Evolutionary conservation across 1,284 basidiomycete species (phyloP), one percentile per base, ranked within the genome.

Genomic region (Termitomyces sp.): DNA sequence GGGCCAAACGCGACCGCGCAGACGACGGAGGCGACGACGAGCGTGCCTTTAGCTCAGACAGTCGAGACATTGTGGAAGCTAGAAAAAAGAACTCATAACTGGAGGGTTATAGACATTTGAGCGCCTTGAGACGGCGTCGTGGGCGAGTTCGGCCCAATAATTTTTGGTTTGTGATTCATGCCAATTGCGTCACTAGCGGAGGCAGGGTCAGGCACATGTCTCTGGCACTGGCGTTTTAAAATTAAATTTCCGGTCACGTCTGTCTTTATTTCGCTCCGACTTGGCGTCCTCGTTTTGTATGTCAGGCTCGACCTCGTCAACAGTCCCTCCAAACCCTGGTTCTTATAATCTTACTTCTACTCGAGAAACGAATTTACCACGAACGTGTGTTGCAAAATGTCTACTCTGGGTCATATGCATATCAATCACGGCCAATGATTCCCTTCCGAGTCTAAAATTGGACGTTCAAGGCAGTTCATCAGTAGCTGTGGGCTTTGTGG

Each of bases 21-120:
- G 37, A 43, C 19, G 44, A 26, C 64, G 16, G 67, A 68, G 13
- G 80, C 60, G 3, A 68, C 57, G n/a, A 59, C 46, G 24, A 72
- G 5, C 16, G 21, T 3, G 19, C 9, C 19, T 41, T 21, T 28
- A 6, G 10, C 18, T 19, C 40, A 8, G 50, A 34, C 37, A 21
- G 21, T 34, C 40, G 43, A 11, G 28, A 44, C 42, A 53, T 45
- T n/a, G 38, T 28, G 13, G 34, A 49, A 43, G 28, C 50, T 26
- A 51, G 50, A 51, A 35, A 3, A 11, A 21, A 18, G 31, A 26
- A 18, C 26, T 40, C 8, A 40, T 33, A 26, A 14, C 26, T 33
- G n/a, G 16, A 24, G 49, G 6, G 13, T 38, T 21, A 45, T n/a
- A 51, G 43, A 52, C 44, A 52, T 52, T 42, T 52, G 34, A 37